Conservation (phyloP, 2,329 filamentous ascomycete genomes). For the Aspergillus thermomutatus region DNA sequence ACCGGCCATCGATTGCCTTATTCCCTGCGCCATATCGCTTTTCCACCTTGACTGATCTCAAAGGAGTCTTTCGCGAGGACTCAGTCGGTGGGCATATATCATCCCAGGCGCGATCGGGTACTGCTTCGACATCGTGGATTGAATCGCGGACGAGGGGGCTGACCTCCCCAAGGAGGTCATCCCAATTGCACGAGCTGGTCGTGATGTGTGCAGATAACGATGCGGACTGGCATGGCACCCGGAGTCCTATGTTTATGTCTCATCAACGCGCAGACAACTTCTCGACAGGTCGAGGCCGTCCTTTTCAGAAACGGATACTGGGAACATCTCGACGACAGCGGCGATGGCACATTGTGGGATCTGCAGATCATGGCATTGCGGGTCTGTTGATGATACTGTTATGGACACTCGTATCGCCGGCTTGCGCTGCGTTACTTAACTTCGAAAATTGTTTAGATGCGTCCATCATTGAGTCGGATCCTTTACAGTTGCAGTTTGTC, state of each 20-base stretch:
- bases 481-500: conserved; percentile 71
- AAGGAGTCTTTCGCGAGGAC: not conserved
- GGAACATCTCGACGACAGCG: conserved; percentile 19
- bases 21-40: not conserved
- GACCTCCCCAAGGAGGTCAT: conserved; percentile 42
- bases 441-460: conserved; percentile 79
- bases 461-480: conserved; percentile 56
- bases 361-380: conserved; percentile 8
- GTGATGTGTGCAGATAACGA: conserved; percentile 30
- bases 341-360: conserved; percentile 11
- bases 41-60: not conserved
- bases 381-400: conserved; percentile 22
- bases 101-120: conserved; percentile 3
- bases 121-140: conserved; percentile 36
- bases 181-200: conserved; percentile 27
- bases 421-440: conserved; percentile 63
- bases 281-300: conserved; percentile 4
- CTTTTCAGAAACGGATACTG: conserved; percentile 16
- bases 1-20: not conserved
- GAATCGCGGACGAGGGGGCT: conserved; percentile 34
- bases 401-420: conserved; percentile 35
- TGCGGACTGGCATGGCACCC: conserved; percentile 17
- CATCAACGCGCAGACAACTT: conserved; percentile 8
- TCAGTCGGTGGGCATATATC: not conserved
- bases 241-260: conserved; percentile 6